Percentiles rank a stretch among this genome's conserved stretches.
Evolutionary conservation across 257 asterid genomes (phyloP).

Genomic region (Solanum raphanifolium): DNA sequence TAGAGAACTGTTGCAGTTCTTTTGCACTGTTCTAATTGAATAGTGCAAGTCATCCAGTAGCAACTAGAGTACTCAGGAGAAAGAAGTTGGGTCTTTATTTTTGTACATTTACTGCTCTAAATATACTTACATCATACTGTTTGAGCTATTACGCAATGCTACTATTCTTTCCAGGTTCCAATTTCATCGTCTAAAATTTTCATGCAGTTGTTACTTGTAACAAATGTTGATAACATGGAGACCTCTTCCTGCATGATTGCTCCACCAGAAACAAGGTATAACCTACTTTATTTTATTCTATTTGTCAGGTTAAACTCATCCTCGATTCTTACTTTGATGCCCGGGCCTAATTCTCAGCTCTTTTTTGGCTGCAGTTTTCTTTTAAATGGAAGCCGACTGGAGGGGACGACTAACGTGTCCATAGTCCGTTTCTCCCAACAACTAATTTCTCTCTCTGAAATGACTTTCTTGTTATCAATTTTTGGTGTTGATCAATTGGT

Average conservation of each 20-base stretch:
- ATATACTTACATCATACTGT: background rate
- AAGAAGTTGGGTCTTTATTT: background rate
- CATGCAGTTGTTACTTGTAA: conserved; percentile 1
- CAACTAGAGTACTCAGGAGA: background rate
- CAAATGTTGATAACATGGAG: background rate
- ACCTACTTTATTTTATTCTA: background rate
- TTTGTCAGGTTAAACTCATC: background rate
- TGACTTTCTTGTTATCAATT: background rate
- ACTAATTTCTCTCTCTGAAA: background rate
- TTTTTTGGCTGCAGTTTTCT: background rate
- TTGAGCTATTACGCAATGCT: background rate
- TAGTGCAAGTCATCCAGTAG: background rate
- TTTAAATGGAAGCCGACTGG: conserved; percentile 2
- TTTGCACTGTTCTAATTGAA: background rate
- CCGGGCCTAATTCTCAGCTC: background rate
- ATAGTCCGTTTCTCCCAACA: background rate
- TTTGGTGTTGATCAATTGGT: background rate
- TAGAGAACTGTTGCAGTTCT: background rate
- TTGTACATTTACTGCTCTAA: background rate
- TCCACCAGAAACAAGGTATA: conserved; percentile 4
- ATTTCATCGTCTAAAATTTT: background rate
- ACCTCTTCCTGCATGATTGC: background rate
- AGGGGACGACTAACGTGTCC: background rate
- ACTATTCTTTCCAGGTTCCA: background rate
- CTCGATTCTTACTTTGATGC: background rate